Evolutionary conservation across 1,284 basidiomycete species (phyloP), one percentile per base, ranked within the genome.

Genomic region (Salmacisia buchloeana): DNA sequence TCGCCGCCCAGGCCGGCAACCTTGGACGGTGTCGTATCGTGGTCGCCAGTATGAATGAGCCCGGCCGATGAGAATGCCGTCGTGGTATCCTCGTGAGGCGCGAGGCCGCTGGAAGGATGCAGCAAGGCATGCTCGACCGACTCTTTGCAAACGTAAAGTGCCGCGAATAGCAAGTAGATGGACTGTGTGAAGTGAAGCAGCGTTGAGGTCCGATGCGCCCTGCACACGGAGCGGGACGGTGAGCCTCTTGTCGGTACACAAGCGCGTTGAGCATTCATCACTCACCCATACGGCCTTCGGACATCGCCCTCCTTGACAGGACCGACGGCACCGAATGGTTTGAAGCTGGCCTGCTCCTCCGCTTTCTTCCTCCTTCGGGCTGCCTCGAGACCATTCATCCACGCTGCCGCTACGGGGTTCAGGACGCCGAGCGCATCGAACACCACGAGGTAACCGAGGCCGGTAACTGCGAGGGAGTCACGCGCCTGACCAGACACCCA

Each of bases 71-170:
- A 27, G 2, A 23, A 15, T 3, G 27, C 46, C 1, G 49, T 13
- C 13, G 49, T n/a, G 15, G 23, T 18, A 3, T 54, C 9, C 5
- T 15, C 49, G 10, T 12, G 49, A 31, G 21, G 13, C 13, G 49
- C 15, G 27, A 25, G 21, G 5, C 21, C 45, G 23, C 49, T 31
- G 25, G 49, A 54, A 31, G 49, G 49, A 33, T 74, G 73, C 6
- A 79, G 69, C 41, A 79, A 60, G 3, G 75, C 77, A 66, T 79
- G 77, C 54, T 79, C 77, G 33, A 96, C 83, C 0, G 90, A 89
- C 82, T 97, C 93, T 76, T 96, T 97, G 75, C 90, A 92, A 27
- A 94, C 89, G 80, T 96, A 97, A 6, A 94, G 87, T 0, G 90
- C 88, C 0, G 91, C 86, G 76, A 97, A 96, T 77, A 94, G 86